Base-by-base conservation (phyloP, 2,329 filamentous ascomycete genomes). In the Colletotrichum eremochloae region DNA sequence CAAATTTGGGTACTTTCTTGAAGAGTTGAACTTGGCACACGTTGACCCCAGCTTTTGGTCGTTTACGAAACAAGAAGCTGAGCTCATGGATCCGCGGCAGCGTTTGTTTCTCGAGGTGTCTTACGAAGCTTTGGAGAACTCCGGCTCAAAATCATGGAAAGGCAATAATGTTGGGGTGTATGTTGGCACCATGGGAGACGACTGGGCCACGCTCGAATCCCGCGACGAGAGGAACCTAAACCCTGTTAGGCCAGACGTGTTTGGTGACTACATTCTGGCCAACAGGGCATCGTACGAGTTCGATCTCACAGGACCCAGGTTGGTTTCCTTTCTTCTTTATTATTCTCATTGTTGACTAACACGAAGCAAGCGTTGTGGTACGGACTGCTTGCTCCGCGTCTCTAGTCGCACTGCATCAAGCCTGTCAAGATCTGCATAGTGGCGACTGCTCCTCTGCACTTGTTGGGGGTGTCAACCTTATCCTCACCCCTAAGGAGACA, bases 341-440 rank as follows among this genome's bases (percentile, higher is more conserved):
- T 18, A 15, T 1, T 11, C 2, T 11, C 1, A 31, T n/a, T 12
- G 14, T 15, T 58, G 31, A 18, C 58, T 53, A n/a, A 68, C 12
- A n/a, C 12, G 33, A 15, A 18, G 46, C 38, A 44, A 79, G 78
- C 38, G 72, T 77, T 44, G 76, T 76, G 1, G 75, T 84, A 8
- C 78, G 81, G n/a, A 85, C 84, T 0, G 84, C 80, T 2, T 84
- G 84, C 61, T 84, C 82, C 0, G 80, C 82, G 3, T 79, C 81
- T 8, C 62, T 85, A 15, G 76, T 80, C 2, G 78, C 74, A 6
- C 72, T 85, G 7, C 78, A 84, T 58, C 75, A 80, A 38, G 83
- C 83, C 11, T 82, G 81, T n/a, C 76, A 79, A 29, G 79, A 68
- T 33, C 69, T 77, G n/a, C 76, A 72, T 20, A 63, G 60, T 33